These are phyloP conservation scores for Xylaria bambusicola DNA, from an alignment of 495 filamentous ascomycete genomes.

Conservation along the genomic window DNA sequence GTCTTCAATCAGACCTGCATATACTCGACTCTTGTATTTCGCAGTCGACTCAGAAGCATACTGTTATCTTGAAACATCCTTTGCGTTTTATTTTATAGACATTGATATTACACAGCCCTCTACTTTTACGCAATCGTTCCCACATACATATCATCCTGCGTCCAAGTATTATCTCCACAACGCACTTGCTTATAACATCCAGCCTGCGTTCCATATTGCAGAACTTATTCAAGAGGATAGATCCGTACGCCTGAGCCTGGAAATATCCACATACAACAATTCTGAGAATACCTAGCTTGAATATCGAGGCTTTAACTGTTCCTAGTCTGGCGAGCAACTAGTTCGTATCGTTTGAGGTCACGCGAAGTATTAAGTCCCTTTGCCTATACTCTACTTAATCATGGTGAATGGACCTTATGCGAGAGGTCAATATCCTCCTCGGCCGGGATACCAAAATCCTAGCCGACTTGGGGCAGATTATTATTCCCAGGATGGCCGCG, in stretches of 20 bases:
- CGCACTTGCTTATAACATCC: too few relatives aligned
- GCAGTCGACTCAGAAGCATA: not conserved
- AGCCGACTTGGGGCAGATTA: slow-evolving; percentile 25
- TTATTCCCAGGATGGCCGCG: slow-evolving; percentile 23
- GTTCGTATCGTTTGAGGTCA: too few relatives aligned
- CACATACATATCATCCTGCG: not conserved
- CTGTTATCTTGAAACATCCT: not conserved
- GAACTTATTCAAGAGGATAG: too few relatives aligned
- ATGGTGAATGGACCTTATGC: slow-evolving; percentile 29
- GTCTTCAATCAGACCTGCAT: slow-evolving; percentile 1
- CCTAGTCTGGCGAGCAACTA: too few relatives aligned
- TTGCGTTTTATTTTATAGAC: not conserved
- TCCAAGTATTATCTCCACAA: too few relatives aligned
- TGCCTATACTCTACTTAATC: not conserved
- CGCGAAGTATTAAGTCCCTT: not conserved
- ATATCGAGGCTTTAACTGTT: too few relatives aligned
- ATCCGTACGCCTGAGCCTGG: too few relatives aligned
- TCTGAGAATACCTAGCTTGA: too few relatives aligned
- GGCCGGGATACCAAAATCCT: slow-evolving; percentile 21
- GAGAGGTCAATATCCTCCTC: slow-evolving; percentile 25
- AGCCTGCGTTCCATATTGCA: too few relatives aligned
- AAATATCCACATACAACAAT: too few relatives aligned
- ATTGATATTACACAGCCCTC: not conserved
- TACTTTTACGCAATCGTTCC: not conserved
- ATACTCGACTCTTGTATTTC: not conserved